Percentiles rank a stretch among this genome's conserved stretches.
Conservation (phyloP, 208 protist genomes). For the Trypanosoma platydactyli region DNA sequence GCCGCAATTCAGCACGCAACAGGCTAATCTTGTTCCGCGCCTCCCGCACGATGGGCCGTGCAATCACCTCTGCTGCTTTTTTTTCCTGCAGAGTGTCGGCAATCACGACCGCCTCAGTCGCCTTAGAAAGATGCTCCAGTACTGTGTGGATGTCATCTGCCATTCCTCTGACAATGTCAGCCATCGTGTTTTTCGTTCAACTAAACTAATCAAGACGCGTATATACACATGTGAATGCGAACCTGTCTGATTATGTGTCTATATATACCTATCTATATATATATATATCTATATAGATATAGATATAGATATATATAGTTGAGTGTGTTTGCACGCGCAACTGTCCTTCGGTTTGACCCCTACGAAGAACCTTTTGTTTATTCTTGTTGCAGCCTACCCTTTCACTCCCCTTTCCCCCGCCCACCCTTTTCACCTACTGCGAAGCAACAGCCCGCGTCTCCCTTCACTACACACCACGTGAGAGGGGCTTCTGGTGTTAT, state of each 20-base stretch:
- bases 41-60: constrained; percentile 62
- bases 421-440: background rate
- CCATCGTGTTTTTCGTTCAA: background rate
- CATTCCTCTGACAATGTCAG: constrained; percentile 1
- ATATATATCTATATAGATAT: no score
- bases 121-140: constrained; percentile 40
- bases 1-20: constrained; percentile 68
- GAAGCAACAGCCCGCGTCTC: background rate
- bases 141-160: constrained; percentile 42
- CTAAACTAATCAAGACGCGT: background rate
- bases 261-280: no score
- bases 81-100: constrained; percentile 53
- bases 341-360: no score
- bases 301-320: no score
- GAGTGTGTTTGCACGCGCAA: no score
- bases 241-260: no score
- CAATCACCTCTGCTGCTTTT: constrained; percentile 64
- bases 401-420: background rate
- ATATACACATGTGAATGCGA: no score
- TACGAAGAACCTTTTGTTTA: no score
- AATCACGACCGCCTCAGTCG: constrained; percentile 58
- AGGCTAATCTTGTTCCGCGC: constrained; percentile 60
- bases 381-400: no score
- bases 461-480: no score
- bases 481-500: no score